phyloP scores from a whole-genome alignment of 441 rosid species.

The Manihot esculenta region DNA sequence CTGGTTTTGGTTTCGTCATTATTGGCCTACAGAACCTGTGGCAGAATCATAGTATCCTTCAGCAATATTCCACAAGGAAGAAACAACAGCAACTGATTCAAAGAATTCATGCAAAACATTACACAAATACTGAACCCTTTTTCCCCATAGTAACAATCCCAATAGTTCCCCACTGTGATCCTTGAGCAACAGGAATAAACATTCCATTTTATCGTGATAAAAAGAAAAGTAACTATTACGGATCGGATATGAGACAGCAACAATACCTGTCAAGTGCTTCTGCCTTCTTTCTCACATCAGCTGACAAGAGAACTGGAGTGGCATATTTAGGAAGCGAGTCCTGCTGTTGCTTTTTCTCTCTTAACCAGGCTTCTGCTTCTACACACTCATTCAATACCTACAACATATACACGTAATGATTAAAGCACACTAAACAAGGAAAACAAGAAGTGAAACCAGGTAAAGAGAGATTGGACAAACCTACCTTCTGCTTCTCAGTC shows the following conservation, averaged over 20 bases:
- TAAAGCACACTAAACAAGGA: background rate
- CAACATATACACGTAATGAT: background rate
- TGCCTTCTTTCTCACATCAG: constrained; percentile 78
- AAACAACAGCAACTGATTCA: background rate
- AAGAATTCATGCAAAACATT: too few relatives aligned
- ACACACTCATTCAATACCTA: constrained; percentile 87
- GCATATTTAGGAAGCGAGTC: constrained; percentile 78
- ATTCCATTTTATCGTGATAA: background rate
- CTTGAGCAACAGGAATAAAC: background rate
- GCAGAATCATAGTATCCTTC: background rate
- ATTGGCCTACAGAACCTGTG: constrained; percentile 79
- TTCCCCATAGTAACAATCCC: background rate
- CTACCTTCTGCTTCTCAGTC: constrained; percentile 85
- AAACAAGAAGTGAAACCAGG: background rate
- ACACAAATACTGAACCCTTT: too few relatives aligned
- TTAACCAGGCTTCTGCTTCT: constrained; percentile 85
- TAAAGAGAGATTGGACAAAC: background rate
- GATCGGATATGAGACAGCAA: background rate
- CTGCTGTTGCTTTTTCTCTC: constrained; percentile 85
- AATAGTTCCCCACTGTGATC: background rate
- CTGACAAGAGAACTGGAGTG: constrained; percentile 70
- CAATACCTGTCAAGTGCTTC: constrained; percentile 88
- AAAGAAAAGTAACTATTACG: background rate
- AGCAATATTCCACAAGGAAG: background rate
- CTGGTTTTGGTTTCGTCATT: constrained; percentile 79